Conservation (phyloP, 2,329 filamentous ascomycete species). For the Fusarium floridanum region DNA sequence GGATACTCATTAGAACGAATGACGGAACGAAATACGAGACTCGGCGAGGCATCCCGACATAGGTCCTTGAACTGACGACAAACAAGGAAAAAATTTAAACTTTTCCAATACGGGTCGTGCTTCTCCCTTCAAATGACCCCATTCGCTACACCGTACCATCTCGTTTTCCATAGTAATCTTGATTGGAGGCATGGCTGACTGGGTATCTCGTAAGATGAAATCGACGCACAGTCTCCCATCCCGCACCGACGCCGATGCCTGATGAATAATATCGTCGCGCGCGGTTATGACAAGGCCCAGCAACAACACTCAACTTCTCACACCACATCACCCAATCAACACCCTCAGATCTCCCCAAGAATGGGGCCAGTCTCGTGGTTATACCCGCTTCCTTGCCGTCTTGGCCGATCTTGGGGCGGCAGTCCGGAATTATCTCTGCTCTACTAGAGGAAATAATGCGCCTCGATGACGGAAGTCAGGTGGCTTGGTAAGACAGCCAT, state of each 20-base stretch:
- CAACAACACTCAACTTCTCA: neutral
- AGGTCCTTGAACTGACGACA: neutral
- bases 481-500: neutral
- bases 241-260: neutral
- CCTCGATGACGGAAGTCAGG: neutral
- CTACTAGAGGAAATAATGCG: neutral
- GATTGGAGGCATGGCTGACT: neutral
- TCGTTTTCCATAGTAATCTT: neutral
- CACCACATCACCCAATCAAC: neutral
- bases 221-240: neutral
- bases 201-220: neutral
- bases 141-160: neutral
- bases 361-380: neutral
- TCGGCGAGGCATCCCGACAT: neutral
- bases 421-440: neutral
- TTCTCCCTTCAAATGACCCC: neutral
- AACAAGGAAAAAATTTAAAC: neutral
- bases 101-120: neutral
- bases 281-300: slow-evolving; percentile 6
- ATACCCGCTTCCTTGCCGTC: neutral
- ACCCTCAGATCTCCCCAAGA: neutral
- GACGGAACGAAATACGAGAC: neutral
- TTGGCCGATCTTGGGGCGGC: neutral
- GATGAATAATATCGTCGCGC: slow-evolving; percentile 6
- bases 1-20: neutral